Conservation (phyloP, 2,329 filamentous ascomycete genomes). For the Xenosphaeropsis pyriputrescens region DNA sequence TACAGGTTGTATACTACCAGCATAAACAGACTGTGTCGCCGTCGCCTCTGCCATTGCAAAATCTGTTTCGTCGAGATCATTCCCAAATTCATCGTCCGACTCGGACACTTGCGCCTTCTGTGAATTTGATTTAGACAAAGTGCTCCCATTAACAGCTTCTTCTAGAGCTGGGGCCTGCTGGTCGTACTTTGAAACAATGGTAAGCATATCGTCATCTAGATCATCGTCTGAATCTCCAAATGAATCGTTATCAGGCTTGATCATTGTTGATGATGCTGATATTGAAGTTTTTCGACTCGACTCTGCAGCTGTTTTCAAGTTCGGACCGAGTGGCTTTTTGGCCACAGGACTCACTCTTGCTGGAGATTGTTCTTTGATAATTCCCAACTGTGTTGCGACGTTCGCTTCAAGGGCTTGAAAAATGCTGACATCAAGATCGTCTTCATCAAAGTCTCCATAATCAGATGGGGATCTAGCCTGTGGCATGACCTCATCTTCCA, state of each 20-base stretch:
- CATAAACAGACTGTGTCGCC: conserved; percentile 47
- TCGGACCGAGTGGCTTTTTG: background rate
- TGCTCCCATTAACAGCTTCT: too few relatives aligned
- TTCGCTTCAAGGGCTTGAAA: conserved; percentile 37
- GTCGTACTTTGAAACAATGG: conserved; percentile 23
- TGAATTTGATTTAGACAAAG: too few relatives aligned
- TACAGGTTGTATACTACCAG: conserved; percentile 30
- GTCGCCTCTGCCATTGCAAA: conserved; percentile 62
- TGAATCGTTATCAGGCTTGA: conserved; percentile 29
- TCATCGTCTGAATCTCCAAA: conserved; percentile 56
- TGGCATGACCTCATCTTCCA: too few relatives aligned
- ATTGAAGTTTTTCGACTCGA: background rate
- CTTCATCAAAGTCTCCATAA: conserved; percentile 35
- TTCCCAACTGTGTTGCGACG: conserved; percentile 8
- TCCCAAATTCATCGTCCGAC: conserved; percentile 62
- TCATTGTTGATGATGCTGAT: conserved; percentile 1
- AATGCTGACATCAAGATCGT: conserved; percentile 22
- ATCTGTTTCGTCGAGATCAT: conserved; percentile 49
- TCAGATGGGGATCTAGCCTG: conserved; percentile 9
- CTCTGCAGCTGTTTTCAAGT: background rate
- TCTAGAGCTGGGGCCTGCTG: background rate
- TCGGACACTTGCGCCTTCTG: conserved; percentile 4
- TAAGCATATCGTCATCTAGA: conserved; percentile 39
- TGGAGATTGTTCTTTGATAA: background rate
- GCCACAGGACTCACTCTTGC: background rate